phyloP scores from a whole-genome alignment of 768 basidiomycete genomes.

The Leccinellum rugosiceps region DNA sequence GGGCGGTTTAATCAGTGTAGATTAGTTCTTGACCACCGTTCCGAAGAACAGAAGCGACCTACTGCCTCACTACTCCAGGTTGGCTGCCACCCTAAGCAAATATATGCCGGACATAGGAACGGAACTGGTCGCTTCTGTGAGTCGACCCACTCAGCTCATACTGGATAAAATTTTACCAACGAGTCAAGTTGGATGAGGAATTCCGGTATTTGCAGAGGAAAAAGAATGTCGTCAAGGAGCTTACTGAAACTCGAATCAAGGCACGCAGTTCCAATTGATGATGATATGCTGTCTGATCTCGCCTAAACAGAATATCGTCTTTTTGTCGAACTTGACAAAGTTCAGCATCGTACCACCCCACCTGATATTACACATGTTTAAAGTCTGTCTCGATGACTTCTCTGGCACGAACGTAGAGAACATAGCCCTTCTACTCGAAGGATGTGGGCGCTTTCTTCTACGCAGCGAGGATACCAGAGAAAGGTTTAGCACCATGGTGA shows the following conservation, averaged over 20 bases:
- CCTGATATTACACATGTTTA: constrained; percentile 91
- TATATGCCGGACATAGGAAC: constrained; percentile 94
- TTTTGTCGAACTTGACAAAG: constrained; percentile 91
- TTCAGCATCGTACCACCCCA: constrained; percentile 89
- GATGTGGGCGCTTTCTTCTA: constrained; percentile 89
- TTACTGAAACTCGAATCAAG: constrained; percentile 82
- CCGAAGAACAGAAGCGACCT: constrained; percentile 88
- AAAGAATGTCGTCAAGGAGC: constrained; percentile 88
- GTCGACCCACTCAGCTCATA: constrained; percentile 27
- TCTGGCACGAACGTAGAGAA: constrained; percentile 92
- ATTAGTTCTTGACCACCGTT: constrained; percentile 75
- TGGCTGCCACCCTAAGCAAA: constrained; percentile 82
- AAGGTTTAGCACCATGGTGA: constrained; percentile 85
- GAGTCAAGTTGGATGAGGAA: constrained; percentile 85
- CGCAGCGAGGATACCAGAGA: constrained; percentile 84
- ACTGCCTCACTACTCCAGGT: constrained; percentile 87
- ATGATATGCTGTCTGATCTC: not conserved
- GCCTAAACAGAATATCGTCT: constrained; percentile 73
- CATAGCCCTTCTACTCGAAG: constrained; percentile 85
- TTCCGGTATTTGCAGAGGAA: constrained; percentile 94
- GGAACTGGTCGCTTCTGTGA: constrained; percentile 76
- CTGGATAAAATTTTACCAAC: constrained; percentile 2
- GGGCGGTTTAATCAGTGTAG: constrained; percentile 7
- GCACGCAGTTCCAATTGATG: constrained; percentile 36
- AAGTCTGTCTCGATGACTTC: constrained; percentile 96